phyloP scores from a whole-genome alignment of 306 rosid genomes.

The Datisca glomerata region DNA sequence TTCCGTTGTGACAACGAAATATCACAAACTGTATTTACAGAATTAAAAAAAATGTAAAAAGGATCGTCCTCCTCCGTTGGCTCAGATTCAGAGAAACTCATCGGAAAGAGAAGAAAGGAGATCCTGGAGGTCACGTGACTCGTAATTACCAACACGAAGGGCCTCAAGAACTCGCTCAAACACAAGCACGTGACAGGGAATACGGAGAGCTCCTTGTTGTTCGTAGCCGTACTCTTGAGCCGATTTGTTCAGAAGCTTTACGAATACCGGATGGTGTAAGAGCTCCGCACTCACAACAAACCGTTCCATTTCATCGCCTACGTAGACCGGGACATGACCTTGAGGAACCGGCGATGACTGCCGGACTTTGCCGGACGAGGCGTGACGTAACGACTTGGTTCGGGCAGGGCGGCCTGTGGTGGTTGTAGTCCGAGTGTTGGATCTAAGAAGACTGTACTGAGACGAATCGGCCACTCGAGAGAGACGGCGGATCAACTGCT shows the following conservation, averaged over 20 bases:
- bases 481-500: constrained; percentile 64
- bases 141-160: constrained; percentile 39
- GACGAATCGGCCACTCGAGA: constrained; percentile 93
- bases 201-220: constrained; percentile 71
- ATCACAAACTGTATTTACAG: too few species aligned
- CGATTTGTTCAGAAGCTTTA: constrained; percentile 66
- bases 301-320: constrained; percentile 87
- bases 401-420: constrained; percentile 5
- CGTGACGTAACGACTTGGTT: constrained; percentile 18
- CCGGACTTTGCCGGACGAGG: constrained; percentile 7
- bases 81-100: constrained; percentile 14
- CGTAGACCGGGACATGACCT: constrained; percentile 85
- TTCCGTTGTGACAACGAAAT: too few species aligned
- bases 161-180: constrained; percentile 84
- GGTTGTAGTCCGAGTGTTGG: constrained; percentile 12
- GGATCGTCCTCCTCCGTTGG: too few species aligned
- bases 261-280: constrained; percentile 72
- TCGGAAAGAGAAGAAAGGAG: constrained; percentile 35
- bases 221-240: constrained; percentile 93
- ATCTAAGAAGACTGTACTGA: constrained; percentile 55
- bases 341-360: constrained; percentile 30
- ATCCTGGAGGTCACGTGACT: constrained; percentile 35
- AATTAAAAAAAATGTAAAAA: too few species aligned
- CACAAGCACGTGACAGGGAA: constrained; percentile 67
- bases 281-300: constrained; percentile 71